Percentiles rank a stretch among this genome's conserved stretches.
Evolutionary conservation across 495 filamentous ascomycete genomes (phyloP).

Genomic region (Penicillium goetzii): DNA sequence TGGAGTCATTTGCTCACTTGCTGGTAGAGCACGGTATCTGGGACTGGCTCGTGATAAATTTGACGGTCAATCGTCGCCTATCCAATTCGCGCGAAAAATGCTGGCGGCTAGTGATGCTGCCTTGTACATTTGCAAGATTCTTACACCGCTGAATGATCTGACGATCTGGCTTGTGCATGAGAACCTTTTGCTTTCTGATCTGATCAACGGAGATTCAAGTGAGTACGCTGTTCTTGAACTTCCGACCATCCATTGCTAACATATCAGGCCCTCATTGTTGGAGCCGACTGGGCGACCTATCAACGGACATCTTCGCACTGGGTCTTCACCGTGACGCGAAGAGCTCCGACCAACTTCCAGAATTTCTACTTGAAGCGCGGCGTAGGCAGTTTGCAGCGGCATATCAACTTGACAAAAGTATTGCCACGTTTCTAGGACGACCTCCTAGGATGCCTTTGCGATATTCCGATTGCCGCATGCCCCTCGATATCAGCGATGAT

Average conservation of each 20-base stretch:
- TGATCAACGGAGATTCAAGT: slow-evolving; percentile 38
- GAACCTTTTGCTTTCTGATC: slow-evolving; percentile 29
- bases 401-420: slow-evolving; percentile 54
- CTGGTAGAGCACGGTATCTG: slow-evolving; percentile 33
- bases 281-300: slow-evolving; percentile 38
- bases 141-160: slow-evolving; percentile 39
- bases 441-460: slow-evolving; percentile 55
- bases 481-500: slow-evolving; percentile 57
- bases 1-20: slow-evolving; percentile 33
- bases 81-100: slow-evolving; percentile 35
- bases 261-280: slow-evolving; percentile 32
- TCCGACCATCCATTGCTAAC: not conserved
- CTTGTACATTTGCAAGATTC: slow-evolving; percentile 36
- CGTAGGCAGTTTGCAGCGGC: slow-evolving; percentile 53
- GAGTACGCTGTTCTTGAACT: slow-evolving; percentile 7
- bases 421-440: slow-evolving; percentile 57
- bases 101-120: slow-evolving; percentile 31
- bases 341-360: slow-evolving; percentile 30
- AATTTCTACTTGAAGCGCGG: slow-evolving; percentile 50
- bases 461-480: slow-evolving; percentile 55
- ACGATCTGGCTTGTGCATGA: slow-evolving; percentile 39
- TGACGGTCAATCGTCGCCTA: slow-evolving; percentile 8
- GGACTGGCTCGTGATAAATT: slow-evolving; percentile 29
- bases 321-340: slow-evolving; percentile 57
- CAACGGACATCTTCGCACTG: slow-evolving; percentile 51